Conservation (phyloP, 352 stramenopile genomes). For the Phytophthora vignae region DNA sequence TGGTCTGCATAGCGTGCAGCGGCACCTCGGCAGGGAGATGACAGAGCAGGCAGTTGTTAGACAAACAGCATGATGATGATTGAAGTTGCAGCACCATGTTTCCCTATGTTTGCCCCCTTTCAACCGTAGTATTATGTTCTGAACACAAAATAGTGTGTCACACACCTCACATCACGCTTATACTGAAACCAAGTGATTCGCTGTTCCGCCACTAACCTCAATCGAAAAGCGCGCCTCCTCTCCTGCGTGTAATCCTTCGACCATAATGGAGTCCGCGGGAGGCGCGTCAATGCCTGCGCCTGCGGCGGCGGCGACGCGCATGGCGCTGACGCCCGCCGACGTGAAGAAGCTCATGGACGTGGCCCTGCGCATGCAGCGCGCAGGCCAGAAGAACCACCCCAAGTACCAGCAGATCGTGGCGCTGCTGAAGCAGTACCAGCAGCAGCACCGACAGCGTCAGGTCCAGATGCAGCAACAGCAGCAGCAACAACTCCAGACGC, state of each 20-base stretch:
- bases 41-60: slow-evolving; percentile 27
- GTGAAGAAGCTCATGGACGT: slow-evolving; percentile 88
- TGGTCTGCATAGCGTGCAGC: slow-evolving; percentile 3
- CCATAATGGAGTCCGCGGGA: slow-evolving; percentile 18
- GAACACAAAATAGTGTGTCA: slow-evolving; percentile 1
- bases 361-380: slow-evolving; percentile 82
- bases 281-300: no score
- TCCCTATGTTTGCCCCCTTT: background rate
- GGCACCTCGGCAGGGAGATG: slow-evolving; percentile 18
- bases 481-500: background rate
- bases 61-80: slow-evolving; percentile 23
- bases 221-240: slow-evolving; percentile 1
- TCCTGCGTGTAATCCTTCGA: background rate
- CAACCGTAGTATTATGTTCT: slow-evolving; percentile 21
- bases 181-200: slow-evolving; percentile 24
- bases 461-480: slow-evolving; percentile 17
- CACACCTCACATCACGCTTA: background rate
- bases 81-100: slow-evolving; percentile 23
- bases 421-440: slow-evolving; percentile 82
- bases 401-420: slow-evolving; percentile 89
- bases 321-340: slow-evolving; percentile 66
- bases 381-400: slow-evolving; percentile 78
- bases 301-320: slow-evolving; percentile 12
- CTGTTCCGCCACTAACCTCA: slow-evolving; percentile 10
- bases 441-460: slow-evolving; percentile 43